Evolutionary conservation across 306 rosid species (phyloP).

Genomic region (Medicago arabica): DNA sequence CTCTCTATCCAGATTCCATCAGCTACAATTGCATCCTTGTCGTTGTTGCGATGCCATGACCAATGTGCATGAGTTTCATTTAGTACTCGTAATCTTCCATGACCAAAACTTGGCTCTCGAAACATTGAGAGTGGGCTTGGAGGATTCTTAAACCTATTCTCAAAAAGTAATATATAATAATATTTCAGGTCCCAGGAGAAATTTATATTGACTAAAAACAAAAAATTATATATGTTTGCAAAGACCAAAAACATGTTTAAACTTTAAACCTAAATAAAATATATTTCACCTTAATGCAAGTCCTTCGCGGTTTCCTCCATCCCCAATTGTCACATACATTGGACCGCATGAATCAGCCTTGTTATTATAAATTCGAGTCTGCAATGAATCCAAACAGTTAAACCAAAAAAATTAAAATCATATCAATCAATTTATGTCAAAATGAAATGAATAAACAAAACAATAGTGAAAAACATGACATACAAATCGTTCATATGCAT

Average conservation of each 20-base stretch:
- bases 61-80: constrained; percentile 75
- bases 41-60: constrained; percentile 92
- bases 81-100: constrained; percentile 64
- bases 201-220: too few species aligned
- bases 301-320: constrained; percentile 85
- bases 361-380: constrained; percentile 68
- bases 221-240: too few species aligned
- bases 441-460: neutral
- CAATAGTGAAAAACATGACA: constrained; percentile 10
- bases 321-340: constrained; percentile 64
- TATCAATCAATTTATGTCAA: neutral
- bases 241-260: too few species aligned
- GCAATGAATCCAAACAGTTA: neutral
- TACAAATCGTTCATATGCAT: constrained; percentile 86
- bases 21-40: constrained; percentile 51
- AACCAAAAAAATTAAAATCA: neutral
- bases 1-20: constrained; percentile 62
- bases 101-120: constrained; percentile 83
- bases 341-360: constrained; percentile 71
- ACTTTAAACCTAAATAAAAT: too few species aligned
- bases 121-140: constrained; percentile 59
- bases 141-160: constrained; percentile 53
- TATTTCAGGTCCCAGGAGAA: too few species aligned
- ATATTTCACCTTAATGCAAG: constrained; percentile 61
- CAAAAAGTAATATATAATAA: neutral